Evolutionary conservation across 257 asterid species (phyloP).

Genomic region (Striga asiatica): DNA sequence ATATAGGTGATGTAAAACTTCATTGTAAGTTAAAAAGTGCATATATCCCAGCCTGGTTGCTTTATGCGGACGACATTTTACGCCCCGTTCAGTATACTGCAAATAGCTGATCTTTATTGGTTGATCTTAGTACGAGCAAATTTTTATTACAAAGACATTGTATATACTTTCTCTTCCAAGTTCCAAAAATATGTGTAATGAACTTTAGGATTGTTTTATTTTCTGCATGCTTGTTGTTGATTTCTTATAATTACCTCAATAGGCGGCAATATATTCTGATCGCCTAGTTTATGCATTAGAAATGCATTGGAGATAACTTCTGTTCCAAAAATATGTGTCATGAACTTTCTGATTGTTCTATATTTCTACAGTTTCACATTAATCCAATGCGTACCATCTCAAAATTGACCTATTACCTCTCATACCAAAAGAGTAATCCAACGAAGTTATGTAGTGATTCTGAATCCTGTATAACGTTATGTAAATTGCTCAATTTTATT

Average conservation of each 20-base stretch:
- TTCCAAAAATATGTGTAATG: too few species aligned
- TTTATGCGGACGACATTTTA: not conserved
- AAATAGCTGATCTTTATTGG: not conserved
- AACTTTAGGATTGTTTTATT: too few species aligned
- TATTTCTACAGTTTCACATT: conserved; percentile 3
- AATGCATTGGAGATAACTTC: not conserved
- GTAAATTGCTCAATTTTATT: conserved; percentile 8
- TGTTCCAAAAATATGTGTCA: not conserved
- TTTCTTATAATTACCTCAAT: not conserved
- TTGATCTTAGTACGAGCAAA: too few species aligned
- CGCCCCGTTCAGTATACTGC: too few species aligned
- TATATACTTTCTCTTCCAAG: too few species aligned
- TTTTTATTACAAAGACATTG: too few species aligned
- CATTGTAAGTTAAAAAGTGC: not conserved
- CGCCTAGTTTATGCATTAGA: not conserved
- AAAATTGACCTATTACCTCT: not conserved
- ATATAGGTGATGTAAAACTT: not conserved
- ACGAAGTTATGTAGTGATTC: not conserved
- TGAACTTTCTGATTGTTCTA: conserved; percentile 11
- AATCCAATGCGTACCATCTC: not conserved
- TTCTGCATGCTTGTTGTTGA: too few species aligned
- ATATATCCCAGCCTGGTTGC: too few species aligned
- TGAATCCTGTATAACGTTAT: conserved; percentile 6
- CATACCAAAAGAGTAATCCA: not conserved
- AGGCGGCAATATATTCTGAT: not conserved